phyloP scores from a whole-genome alignment of 805 yeast species.

The Yamadazyma paraphyllophila region DNA sequence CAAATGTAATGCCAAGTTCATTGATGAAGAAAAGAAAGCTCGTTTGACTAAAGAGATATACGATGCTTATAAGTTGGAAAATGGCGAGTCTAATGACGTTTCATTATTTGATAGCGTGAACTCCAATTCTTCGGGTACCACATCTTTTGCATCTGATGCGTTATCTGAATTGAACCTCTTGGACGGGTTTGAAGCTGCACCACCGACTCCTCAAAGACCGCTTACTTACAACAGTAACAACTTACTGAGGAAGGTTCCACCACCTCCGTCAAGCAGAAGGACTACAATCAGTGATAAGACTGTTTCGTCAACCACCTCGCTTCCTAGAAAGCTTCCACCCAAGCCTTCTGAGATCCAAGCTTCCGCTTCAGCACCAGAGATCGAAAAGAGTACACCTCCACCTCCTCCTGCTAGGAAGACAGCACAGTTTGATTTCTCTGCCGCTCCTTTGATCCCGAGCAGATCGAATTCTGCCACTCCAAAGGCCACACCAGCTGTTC shows the following conservation, averaged over 20 bases:
- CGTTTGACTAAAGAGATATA: conserved; percentile 28
- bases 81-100: conserved; percentile 18
- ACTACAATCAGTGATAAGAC: conserved; percentile 11
- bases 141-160: conserved; percentile 24
- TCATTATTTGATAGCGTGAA: background rate
- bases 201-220: conserved; percentile 20
- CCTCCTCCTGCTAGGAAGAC: conserved; percentile 16
- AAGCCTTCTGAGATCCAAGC: conserved; percentile 12
- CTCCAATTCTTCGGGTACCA: conserved; percentile 6
- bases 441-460: conserved; percentile 40
- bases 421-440: conserved; percentile 33
- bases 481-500: conserved; percentile 18
- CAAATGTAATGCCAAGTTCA: conserved; percentile 59
- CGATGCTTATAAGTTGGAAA: conserved; percentile 27
- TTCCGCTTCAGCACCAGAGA: conserved; percentile 9
- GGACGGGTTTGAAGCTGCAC: conserved; percentile 23
- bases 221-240: conserved; percentile 5
- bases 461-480: conserved; percentile 31
- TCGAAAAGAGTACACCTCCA: conserved; percentile 5
- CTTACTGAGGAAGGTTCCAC: conserved; percentile 17
- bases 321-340: conserved; percentile 18
- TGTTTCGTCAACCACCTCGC: background rate
- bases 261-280: conserved; percentile 23
- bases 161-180: conserved; percentile 37
- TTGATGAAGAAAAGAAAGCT: conserved; percentile 46